Percentiles rank a stretch among this genome's conserved stretches.
phyloP scores from a whole-genome alignment of 2,329 filamentous ascomycete genomes.

The Fusarium albosuccineum region DNA sequence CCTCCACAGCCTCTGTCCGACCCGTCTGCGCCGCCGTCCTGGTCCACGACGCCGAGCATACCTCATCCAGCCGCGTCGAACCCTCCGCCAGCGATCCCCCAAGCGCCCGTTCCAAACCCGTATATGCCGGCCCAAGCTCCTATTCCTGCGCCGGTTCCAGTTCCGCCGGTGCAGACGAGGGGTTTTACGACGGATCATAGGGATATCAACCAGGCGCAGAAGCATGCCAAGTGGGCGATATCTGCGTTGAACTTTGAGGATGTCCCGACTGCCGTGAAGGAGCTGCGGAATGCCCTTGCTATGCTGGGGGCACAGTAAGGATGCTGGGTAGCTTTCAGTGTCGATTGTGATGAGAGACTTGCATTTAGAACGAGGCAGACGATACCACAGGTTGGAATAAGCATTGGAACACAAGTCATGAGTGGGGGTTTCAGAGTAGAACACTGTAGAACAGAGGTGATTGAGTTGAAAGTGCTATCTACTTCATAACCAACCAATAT shows the following conservation, averaged over 20 bases:
- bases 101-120: conserved; percentile 28
- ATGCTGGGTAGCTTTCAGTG: not conserved
- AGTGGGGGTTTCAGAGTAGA: conserved; percentile 12
- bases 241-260: conserved; percentile 98
- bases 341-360: not conserved
- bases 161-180: conserved; percentile 18
- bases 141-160: conserved; percentile 18
- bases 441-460: conserved; percentile 23
- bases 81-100: conserved; percentile 40
- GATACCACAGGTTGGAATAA: conserved; percentile 34
- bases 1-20: conserved; percentile 34
- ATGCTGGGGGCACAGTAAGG: conserved; percentile 70
- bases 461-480: conserved; percentile 28
- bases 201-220: conserved; percentile 87
- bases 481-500: conserved; percentile 6
- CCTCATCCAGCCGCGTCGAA: conserved; percentile 36
- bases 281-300: conserved; percentile 81
- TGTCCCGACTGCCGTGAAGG: conserved; percentile 87
- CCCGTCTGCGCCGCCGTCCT: conserved; percentile 39
- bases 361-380: conserved; percentile 26
- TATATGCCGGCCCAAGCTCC: conserved; percentile 27
- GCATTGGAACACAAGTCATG: conserved; percentile 8
- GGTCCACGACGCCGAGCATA: conserved; percentile 40
- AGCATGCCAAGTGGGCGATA: conserved; percentile 97
- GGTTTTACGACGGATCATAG: conserved; percentile 45